A percentile compares a stretch with the other conserved stretches of the same genome.
Conservation (phyloP, 331 rosid species). For the Quercus phellos region DNA sequence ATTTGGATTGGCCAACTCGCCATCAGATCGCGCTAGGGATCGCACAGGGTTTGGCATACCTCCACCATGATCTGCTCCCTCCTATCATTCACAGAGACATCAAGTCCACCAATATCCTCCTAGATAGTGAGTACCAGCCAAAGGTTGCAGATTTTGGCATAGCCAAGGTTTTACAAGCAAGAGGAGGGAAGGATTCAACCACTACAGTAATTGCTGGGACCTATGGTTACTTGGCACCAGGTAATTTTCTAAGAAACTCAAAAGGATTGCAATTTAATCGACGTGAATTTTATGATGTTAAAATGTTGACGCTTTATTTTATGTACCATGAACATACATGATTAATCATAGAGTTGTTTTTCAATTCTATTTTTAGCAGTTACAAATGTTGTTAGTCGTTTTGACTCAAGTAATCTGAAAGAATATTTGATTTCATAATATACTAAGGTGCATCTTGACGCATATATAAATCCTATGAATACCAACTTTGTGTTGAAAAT, state of each 20-base stretch:
- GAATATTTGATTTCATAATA: no score
- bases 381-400: no score
- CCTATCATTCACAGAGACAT: slow-evolving; percentile 89
- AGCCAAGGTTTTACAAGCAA: slow-evolving; percentile 92
- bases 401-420: no score
- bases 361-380: no score
- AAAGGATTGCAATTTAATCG: not conserved
- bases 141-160: slow-evolving; percentile 96
- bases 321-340: not conserved
- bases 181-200: slow-evolving; percentile 77
- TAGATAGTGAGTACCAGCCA: slow-evolving; percentile 78
- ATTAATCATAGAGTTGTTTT: no score
- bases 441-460: no score
- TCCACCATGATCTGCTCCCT: slow-evolving; percentile 80
- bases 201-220: slow-evolving; percentile 87
- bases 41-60: slow-evolving; percentile 93
- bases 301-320: not conserved
- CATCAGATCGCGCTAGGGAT: slow-evolving; percentile 77
- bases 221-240: slow-evolving; percentile 91
- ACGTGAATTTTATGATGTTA: not conserved
- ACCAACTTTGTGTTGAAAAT: no score
- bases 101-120: slow-evolving; percentile 77
- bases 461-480: no score
- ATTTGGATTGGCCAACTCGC: slow-evolving; percentile 89
- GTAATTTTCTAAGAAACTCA: slow-evolving; percentile 31